Percentiles rank a stretch among this genome's conserved stretches.
These are phyloP conservation scores for Leptographium lundbergii DNA, from an alignment of 2,329 filamentous ascomycete species.

Conservation along the genomic window DNA sequence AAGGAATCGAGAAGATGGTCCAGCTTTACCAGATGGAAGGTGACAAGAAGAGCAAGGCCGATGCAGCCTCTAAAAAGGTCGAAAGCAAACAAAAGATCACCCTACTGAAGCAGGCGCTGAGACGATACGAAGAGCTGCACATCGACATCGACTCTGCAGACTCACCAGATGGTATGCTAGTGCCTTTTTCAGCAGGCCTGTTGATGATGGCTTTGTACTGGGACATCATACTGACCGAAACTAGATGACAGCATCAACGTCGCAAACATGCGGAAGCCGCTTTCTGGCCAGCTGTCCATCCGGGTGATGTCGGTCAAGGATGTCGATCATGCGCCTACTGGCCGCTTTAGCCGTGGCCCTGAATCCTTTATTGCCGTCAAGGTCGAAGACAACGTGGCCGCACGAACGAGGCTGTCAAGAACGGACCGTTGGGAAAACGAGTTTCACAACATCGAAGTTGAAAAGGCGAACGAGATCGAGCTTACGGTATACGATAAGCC, in stretches of 20 bases:
- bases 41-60: conserved; percentile 86
- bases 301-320: conserved; percentile 82
- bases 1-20: conserved; percentile 98
- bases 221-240: conserved; percentile 15
- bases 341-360: conserved; percentile 75
- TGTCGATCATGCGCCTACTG: conserved; percentile 80
- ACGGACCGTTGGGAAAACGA: conserved; percentile 90
- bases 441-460: conserved; percentile 81
- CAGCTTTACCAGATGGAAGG: conserved; percentile 95
- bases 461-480: conserved; percentile 98
- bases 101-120: conserved; percentile 85
- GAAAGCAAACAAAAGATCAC: conserved; percentile 98
- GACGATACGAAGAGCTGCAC: conserved; percentile 93
- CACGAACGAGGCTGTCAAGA: conserved; percentile 71
- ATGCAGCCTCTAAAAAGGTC: conserved; percentile 77
- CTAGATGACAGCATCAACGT: conserved; percentile 92
- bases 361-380: conserved; percentile 96
- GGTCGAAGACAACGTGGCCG: conserved; percentile 87
- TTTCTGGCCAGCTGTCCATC: conserved; percentile 80
- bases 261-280: conserved; percentile 88
- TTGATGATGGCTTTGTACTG: too few species aligned
- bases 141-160: conserved; percentile 79
- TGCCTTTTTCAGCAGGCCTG: too few species aligned
- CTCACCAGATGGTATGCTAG: conserved; percentile 59
- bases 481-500: conserved; percentile 96